Conservation (phyloP, 139 green algal genomes). For the Ettlia oleoabundans region DNA sequence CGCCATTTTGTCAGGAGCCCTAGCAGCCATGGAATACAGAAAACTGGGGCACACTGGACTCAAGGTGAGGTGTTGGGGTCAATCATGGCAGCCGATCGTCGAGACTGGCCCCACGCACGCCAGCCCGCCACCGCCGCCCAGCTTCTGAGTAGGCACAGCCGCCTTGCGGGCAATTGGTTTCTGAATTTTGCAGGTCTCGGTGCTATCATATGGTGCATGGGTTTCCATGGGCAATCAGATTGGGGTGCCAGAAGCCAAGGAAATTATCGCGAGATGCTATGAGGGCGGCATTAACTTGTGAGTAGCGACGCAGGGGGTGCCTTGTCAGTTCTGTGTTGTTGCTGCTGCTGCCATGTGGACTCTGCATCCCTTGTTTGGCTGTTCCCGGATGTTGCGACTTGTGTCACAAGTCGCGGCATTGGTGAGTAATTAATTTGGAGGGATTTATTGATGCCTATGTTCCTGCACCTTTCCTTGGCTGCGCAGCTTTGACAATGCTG, state of each 20-base stretch:
- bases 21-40: slow-evolving; percentile 64
- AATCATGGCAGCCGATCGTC: neutral
- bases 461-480: neutral
- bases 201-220: slow-evolving; percentile 73
- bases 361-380: too few relatives aligned
- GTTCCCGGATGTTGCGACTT: too few relatives aligned
- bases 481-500: slow-evolving; percentile 84
- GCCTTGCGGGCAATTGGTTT: neutral
- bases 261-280: slow-evolving; percentile 58
- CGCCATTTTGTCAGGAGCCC: neutral
- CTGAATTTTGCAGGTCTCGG: slow-evolving; percentile 56
- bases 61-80: too few relatives aligned
- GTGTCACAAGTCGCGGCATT: too few relatives aligned
- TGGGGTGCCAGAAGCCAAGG: slow-evolving; percentile 60
- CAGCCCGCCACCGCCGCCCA: neutral
- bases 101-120: neutral
- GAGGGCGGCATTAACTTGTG: slow-evolving; percentile 81
- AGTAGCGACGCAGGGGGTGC: slow-evolving; percentile 2
- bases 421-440: too few relatives aligned
- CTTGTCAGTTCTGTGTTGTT: neutral
- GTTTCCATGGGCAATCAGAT: slow-evolving; percentile 71
- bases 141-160: too few relatives aligned
- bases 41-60: slow-evolving; percentile 63
- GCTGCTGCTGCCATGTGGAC: neutral
- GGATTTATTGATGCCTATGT: too few relatives aligned